Evolutionary conservation across 2,329 filamentous ascomycete genomes (phyloP).

Genomic region (Talaromyces amestolkiae): DNA sequence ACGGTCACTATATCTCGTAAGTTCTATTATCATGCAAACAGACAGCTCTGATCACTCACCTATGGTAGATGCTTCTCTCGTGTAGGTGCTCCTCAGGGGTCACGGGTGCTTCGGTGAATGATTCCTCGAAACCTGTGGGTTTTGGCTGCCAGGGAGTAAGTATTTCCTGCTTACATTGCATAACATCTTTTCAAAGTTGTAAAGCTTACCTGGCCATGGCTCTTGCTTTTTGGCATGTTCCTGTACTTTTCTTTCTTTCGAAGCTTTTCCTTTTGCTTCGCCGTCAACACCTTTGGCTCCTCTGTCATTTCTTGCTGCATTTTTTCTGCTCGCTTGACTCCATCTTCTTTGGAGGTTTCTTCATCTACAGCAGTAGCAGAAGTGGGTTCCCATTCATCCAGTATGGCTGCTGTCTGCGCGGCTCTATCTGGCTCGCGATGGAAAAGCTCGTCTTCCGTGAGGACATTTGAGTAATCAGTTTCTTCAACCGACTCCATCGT

Average conservation of each 20-base stretch:
- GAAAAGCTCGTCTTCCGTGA: not conserved
- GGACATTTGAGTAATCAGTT: not conserved
- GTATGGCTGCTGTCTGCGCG: not conserved
- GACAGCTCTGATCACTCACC: slow-evolving; percentile 45
- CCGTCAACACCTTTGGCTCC: not conserved
- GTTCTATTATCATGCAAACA: slow-evolving; percentile 7
- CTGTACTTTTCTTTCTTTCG: slow-evolving; percentile 15
- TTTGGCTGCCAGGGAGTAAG: slow-evolving; percentile 33
- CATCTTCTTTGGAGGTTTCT: not conserved
- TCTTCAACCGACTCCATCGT: not conserved
- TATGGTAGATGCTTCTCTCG: slow-evolving; percentile 67
- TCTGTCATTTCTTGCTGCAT: not conserved
- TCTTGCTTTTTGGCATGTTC: slow-evolving; percentile 17
- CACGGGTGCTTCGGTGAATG: slow-evolving; percentile 74
- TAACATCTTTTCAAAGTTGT: not conserved
- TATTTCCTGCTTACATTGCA: not conserved
- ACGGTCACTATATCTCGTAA: slow-evolving; percentile 25
- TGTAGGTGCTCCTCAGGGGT: slow-evolving; percentile 66
- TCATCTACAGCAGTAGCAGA: not conserved
- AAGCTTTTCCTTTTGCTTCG: slow-evolving; percentile 12
- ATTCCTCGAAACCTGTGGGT: slow-evolving; percentile 73
- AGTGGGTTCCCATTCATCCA: slow-evolving; percentile 6
- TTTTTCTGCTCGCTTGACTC: not conserved
- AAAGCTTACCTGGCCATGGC: slow-evolving; percentile 15
- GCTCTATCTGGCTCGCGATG: not conserved